These are phyloP conservation scores for Monilinia laxa DNA, from an alignment of 2,329 filamentous ascomycete species.

Conservation along the genomic window DNA sequence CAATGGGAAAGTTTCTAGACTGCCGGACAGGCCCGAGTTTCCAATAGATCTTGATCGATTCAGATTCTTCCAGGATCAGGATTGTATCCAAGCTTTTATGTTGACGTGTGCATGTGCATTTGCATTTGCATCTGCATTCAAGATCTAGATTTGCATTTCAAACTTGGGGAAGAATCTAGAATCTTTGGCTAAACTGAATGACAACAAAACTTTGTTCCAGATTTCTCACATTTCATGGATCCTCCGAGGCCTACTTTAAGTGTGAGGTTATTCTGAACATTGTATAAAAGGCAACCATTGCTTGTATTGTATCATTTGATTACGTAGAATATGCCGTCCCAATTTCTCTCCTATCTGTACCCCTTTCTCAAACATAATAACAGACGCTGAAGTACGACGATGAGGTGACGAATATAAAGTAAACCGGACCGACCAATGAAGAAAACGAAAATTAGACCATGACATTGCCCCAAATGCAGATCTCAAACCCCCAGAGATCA, in stretches of 20 bases:
- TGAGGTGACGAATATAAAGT: conserved; percentile 19
- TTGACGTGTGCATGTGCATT: conserved; percentile 10
- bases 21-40: neutral
- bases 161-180: conserved; percentile 3
- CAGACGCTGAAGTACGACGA: conserved; percentile 28
- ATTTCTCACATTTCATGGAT: neutral
- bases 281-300: conserved; percentile 10
- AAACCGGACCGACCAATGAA: conserved; percentile 23
- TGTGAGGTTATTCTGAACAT: neutral
- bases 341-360: conserved; percentile 16
- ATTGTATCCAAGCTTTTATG: conserved; percentile 21
- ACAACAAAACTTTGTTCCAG: neutral
- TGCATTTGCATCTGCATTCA: no score
- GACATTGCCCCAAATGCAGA: conserved; percentile 31
- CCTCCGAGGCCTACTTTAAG: neutral
- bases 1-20: neutral
- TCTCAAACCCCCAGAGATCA: conserved; percentile 23
- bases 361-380: conserved; percentile 23
- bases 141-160: conserved; percentile 3
- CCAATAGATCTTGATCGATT: neutral
- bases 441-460: conserved; percentile 29
- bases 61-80: conserved; percentile 12
- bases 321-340: conserved; percentile 31
- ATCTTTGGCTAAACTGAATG: neutral
- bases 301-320: conserved; percentile 28